phyloP scores from a whole-genome alignment of 2,329 filamentous ascomycete species.

The Trichoderma afroharzianum region DNA sequence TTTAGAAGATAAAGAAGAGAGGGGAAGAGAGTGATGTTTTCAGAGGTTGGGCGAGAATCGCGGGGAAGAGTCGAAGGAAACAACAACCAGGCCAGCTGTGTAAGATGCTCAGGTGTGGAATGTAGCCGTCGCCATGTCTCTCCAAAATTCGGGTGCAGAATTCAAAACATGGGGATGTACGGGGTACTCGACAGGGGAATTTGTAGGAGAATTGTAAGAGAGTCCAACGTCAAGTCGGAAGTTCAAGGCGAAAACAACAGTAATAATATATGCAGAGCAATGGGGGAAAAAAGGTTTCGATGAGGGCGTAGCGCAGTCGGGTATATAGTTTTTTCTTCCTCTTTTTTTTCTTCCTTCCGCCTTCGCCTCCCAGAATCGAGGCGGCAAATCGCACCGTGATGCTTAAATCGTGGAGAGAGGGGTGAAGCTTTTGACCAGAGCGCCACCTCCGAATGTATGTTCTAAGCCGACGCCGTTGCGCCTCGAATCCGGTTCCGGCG shows the following conservation, averaged over 20 bases:
- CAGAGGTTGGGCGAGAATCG: background rate
- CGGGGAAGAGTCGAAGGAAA: background rate
- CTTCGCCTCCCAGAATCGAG: background rate
- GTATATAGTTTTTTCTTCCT: background rate
- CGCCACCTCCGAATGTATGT: slow-evolving; percentile 5
- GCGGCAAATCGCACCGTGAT: slow-evolving; percentile 1
- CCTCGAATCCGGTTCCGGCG: slow-evolving; percentile 15
- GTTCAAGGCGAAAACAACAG: background rate
- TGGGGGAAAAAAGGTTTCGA: background rate
- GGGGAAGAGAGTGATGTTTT: background rate
- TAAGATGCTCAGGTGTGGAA: slow-evolving; percentile 7
- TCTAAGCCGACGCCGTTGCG: slow-evolving; percentile 6
- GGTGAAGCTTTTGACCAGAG: slow-evolving; percentile 14
- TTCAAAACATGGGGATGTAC: slow-evolving; percentile 6
- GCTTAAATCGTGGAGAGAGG: slow-evolving; percentile 8
- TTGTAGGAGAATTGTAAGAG: slow-evolving; percentile 12
- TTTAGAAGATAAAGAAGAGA: background rate
- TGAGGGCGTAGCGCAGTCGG: slow-evolving; percentile 9
- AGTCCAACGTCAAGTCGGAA: background rate
- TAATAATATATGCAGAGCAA: background rate
- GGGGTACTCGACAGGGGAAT: slow-evolving; percentile 5
- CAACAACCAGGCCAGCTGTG: slow-evolving; percentile 7
- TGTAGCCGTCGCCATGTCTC: slow-evolving; percentile 11
- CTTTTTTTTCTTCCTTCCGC: background rate
- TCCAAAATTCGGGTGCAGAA: background rate